Evolutionary conservation across 495 filamentous ascomycete genomes (phyloP), one percentile per base, ranked within the genome.

Genomic region (Tricharina praecox): DNA sequence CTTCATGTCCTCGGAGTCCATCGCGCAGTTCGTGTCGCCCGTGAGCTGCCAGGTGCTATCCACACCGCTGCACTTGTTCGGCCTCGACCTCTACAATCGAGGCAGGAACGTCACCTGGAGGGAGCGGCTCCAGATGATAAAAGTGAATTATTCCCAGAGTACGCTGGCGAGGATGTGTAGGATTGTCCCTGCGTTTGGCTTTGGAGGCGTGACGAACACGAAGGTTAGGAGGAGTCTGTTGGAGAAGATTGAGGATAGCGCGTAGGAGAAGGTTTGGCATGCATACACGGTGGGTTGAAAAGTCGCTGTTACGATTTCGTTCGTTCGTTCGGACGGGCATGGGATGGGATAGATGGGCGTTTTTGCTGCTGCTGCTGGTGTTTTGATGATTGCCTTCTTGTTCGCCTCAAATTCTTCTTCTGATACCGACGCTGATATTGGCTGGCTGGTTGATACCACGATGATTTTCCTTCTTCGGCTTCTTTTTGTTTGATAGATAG

Each of bases 121-220:
- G 35, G 75, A 80, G 3, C 69, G 88, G 33, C 70, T 70, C 64
- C 53, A 63, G 13, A 71, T 75, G 38, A 77, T 95, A 10, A 67
- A 70, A 41, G 71, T 72, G 60, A 86, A 94, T 58, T 95, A 86
- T 72, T 67, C 70, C 20, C 69, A 79, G 7, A 92, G 83, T 57
- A 75, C 74, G 33, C 70, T 73, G 56, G 88, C 88, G 53, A 69
- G 90, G 41, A 82, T 95, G 68, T 82, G 80, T 33, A 77, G 90
- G 66, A 94, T 95, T 55, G 72, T 96, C 21, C 88, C 90, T 40
- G 88, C 88, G 15, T 95, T 94, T 71, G 88, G 88, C 23, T 67
- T 94, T 36, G 88, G 88, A 1, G 88, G 88, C 2, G 86, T 93
- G 37, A 80, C 86, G 2, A 96, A 95, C 69, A 68, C 72, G 41